These are phyloP conservation scores for Leccinum obscurum DNA, from an alignment of 768 basidiomycete genomes.

Conservation along the genomic window DNA sequence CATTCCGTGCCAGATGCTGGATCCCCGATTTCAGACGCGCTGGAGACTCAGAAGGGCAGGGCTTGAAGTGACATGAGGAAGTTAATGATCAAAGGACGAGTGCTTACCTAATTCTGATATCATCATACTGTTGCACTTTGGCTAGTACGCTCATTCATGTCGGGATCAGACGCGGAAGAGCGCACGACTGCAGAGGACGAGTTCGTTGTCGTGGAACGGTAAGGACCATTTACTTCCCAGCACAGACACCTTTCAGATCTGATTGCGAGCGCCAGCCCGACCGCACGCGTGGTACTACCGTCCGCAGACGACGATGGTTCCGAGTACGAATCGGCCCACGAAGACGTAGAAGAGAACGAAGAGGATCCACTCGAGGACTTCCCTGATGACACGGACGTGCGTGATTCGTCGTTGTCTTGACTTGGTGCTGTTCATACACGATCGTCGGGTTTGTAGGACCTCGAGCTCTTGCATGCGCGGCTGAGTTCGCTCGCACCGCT, in stretches of 20 bases:
- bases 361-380: constrained; percentile 74
- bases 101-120: constrained; percentile 12
- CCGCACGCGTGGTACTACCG: constrained; percentile 52
- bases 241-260: neutral
- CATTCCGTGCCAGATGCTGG: too few relatives aligned
- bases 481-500: constrained; percentile 67
- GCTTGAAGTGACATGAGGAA: too few relatives aligned
- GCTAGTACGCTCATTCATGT: constrained; percentile 25
- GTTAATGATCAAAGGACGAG: too few relatives aligned
- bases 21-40: too few relatives aligned
- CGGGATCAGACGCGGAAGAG: constrained; percentile 17
- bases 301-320: constrained; percentile 29
- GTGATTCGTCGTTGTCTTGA: constrained; percentile 20
- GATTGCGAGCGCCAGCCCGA: constrained; percentile 20
- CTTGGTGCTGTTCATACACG: neutral
- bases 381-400: constrained; percentile 83
- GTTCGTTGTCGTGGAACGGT: constrained; percentile 29
- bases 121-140: neutral
- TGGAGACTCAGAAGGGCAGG: too few relatives aligned
- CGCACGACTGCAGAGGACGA: constrained; percentile 18
- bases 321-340: constrained; percentile 42
- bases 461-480: constrained; percentile 82
- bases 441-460: constrained; percentile 52
- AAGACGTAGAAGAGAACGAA: constrained; percentile 47
- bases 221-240: neutral